Evolutionary conservation across 2,329 filamentous ascomycete species (phyloP), one percentile per base, ranked within the genome.

Genomic region (Ceratocystis albifundus): DNA sequence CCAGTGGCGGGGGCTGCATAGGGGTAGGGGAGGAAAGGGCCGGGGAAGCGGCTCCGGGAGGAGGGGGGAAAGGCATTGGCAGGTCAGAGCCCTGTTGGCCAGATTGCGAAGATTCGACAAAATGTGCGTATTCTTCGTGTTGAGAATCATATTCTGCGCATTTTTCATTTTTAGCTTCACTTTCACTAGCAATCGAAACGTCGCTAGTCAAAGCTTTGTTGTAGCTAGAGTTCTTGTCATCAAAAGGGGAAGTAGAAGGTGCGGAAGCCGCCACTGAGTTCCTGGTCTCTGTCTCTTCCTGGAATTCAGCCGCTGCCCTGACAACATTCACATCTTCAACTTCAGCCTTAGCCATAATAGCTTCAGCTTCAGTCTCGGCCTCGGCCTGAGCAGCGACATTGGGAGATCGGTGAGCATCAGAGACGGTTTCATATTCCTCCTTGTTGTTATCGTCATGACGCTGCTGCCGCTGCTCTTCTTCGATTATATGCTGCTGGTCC

Each of bases 31-130:
- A 76, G 3, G 74, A 73, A 62, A 53, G 77, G 55, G 86, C 84
- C 1, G 89, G 92, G 28, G 62, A 69, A 63, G 20, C 61, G 25
- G 50, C 66, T 57, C 61, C 65, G 30, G 66, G 53, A 57, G 88
- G 88, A 2, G 82, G 83, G 22, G 84, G 84, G 73, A 87, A 87
- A 4, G 88, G 87, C 80, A 89, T 86, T n/a, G 91, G 89, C 72
- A 95, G 81, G 32, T 85, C 87, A 28, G 78, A 75, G 69, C 79
- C 65, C 74, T 67, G 65, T 30, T 15, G 7, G 6, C 53, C 53
- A n/a, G 28, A 3, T 25, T 59, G 25, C 20, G 53, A 17, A 59
- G 53, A 59, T 5, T 59, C 53, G 3, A n/a, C 53, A 59, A 30
- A 59, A n/a, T 4, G 53, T 7, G 25, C 28, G 59, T 62, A 44